Conservation (phyloP, 2,329 filamentous ascomycete genomes). For the Rutstroemia sp. region DNA sequence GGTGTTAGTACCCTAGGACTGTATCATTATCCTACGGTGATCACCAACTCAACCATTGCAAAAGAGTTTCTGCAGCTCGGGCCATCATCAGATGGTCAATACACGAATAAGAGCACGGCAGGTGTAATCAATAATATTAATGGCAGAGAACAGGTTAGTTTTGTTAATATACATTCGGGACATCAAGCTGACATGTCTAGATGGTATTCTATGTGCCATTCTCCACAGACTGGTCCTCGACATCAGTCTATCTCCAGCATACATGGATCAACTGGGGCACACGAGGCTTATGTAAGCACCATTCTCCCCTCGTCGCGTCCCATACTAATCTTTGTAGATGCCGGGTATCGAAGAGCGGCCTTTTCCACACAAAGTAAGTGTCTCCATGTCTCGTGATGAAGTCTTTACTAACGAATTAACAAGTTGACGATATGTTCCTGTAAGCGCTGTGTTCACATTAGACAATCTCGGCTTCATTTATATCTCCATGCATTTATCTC, state of each 20-base stretch:
- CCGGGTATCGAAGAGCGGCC: conserved; percentile 22
- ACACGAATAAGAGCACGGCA: conserved; percentile 37
- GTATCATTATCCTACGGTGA: conserved; percentile 50
- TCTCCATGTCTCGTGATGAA: background rate
- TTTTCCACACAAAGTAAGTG: conserved; percentile 21
- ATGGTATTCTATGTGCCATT: conserved; percentile 52
- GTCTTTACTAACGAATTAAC: conserved; percentile 10
- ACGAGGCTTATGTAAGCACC: conserved; percentile 40
- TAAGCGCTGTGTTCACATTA: background rate
- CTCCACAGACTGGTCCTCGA: conserved; percentile 35
- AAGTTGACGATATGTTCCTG: conserved; percentile 55
- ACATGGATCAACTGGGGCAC: conserved; percentile 56
- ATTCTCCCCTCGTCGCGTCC: conserved; percentile 23
- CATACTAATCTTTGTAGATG: conserved; percentile 13
- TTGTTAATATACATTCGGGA: background rate
- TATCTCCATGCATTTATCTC: background rate
- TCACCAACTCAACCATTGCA: conserved; percentile 47
- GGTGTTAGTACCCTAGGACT: conserved; percentile 43
- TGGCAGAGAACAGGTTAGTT: conserved; percentile 41
- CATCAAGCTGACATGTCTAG: background rate
- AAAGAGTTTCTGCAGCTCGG: conserved; percentile 47
- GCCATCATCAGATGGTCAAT: conserved; percentile 31
- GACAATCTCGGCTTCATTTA: background rate
- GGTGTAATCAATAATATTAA: conserved; percentile 52
- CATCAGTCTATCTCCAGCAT: conserved; percentile 52